Evolutionary conservation across 805 yeast genomes (phyloP).

Genomic region (Yueomyces sp.): DNA sequence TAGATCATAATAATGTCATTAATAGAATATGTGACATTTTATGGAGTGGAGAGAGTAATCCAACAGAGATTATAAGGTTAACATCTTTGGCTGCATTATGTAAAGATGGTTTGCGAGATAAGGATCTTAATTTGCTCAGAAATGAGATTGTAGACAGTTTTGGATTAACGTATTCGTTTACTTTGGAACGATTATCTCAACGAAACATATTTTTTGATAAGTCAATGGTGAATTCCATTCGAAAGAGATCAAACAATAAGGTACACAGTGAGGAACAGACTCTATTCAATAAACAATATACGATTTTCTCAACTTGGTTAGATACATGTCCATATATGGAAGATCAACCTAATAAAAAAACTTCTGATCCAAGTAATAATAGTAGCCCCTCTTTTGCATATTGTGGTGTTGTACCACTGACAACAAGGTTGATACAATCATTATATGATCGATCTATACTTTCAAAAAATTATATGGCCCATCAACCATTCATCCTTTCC

Average conservation of each 20-base stretch:
- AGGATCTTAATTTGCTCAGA: constrained; percentile 43
- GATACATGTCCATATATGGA: constrained; percentile 16
- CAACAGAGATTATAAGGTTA: constrained; percentile 36
- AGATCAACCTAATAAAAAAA: constrained; percentile 1
- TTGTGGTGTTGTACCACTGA: constrained; percentile 73
- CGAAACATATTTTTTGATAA: constrained; percentile 12
- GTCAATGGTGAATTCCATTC: constrained; percentile 1
- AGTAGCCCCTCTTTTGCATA: constrained; percentile 38
- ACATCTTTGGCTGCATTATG: constrained; percentile 46
- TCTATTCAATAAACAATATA: constrained; percentile 13
- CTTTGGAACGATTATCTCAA: constrained; percentile 12
- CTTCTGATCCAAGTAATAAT: constrained; percentile 7
- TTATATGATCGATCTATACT: constrained; percentile 46
- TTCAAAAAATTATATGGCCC: constrained; percentile 22
- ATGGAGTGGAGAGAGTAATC: constrained; percentile 27
- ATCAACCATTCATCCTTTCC: constrained; percentile 22
- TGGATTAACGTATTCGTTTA: constrained; percentile 35
- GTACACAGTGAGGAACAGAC: neutral
- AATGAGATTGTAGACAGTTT: constrained; percentile 45
- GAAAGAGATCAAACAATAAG: neutral
- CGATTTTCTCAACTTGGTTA: constrained; percentile 13
- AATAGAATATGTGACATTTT: constrained; percentile 37
- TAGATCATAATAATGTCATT: constrained; percentile 27
- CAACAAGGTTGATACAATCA: constrained; percentile 54
- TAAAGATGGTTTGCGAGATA: constrained; percentile 55